Conservation (phyloP, 768 basidiomycete species). For the Coprinopsis strossmayeri region DNA sequence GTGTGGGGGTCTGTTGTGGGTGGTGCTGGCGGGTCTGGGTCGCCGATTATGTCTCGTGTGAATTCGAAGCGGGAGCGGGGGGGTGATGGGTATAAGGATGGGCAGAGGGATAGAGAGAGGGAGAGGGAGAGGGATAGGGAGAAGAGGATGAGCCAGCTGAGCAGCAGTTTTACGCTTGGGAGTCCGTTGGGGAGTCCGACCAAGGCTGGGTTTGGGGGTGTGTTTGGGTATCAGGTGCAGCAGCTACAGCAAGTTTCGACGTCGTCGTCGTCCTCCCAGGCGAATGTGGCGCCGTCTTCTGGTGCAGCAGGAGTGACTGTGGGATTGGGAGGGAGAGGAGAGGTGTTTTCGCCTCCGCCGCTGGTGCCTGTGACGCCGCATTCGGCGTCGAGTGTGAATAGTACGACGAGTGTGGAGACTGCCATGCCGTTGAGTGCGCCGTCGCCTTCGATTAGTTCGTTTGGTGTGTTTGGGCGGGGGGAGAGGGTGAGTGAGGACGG, state of each 20-base stretch:
- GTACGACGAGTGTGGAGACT: conserved; percentile 1
- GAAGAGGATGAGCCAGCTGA: background rate
- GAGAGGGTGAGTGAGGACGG: background rate
- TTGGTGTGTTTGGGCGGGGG: background rate
- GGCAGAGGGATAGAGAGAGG: too few species aligned
- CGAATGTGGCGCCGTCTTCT: too few species aligned
- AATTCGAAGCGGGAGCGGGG: too few species aligned
- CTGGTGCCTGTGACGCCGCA: background rate
- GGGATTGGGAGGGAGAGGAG: background rate
- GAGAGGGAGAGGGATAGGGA: too few species aligned
- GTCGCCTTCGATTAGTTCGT: background rate
- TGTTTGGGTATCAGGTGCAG: background rate
- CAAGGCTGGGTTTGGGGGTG: background rate
- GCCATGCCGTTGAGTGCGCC: conserved; percentile 1
- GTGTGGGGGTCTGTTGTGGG: background rate
- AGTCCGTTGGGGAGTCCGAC: conserved; percentile 7
- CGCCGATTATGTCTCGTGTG: too few species aligned
- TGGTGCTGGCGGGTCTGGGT: too few species aligned
- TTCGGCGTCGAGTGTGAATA: too few species aligned
- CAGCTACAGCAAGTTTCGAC: background rate
- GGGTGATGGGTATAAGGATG: too few species aligned
- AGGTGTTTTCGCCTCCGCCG: background rate
- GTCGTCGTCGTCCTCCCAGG: too few species aligned
- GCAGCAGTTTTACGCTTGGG: background rate
- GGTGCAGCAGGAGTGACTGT: background rate